Conservation (phyloP, 225 moss, liverwort and hornwort genomes). For the Pseudisothecium myosuroides region DNA sequence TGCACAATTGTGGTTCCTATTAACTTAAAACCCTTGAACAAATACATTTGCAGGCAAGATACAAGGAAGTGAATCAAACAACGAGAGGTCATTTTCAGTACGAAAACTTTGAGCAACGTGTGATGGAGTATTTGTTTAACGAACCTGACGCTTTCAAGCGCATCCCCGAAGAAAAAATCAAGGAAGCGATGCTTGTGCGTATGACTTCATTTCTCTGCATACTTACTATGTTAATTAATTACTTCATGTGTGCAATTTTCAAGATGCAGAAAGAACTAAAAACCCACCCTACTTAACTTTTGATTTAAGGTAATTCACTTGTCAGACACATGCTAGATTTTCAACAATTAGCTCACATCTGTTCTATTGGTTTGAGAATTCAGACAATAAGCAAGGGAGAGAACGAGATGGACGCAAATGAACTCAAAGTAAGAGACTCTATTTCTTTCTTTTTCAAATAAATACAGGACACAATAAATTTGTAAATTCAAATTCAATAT, state of each 20-base stretch:
- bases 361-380: not conserved
- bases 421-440: slow-evolving; percentile 8
- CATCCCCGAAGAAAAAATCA: slow-evolving; percentile 9
- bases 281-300: not conserved
- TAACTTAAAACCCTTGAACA: not conserved
- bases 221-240: not conserved
- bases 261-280: not conserved
- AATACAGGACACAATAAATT: not conserved
- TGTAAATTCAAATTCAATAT: not conserved
- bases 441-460: no score
- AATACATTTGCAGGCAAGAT: slow-evolving; percentile 2
- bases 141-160: slow-evolving; percentile 21
- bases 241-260: not conserved
- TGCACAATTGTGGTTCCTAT: no score
- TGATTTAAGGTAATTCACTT: not conserved
- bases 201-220: not conserved
- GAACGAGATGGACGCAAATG: slow-evolving; percentile 11
- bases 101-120: slow-evolving; percentile 29
- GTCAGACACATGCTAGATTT: not conserved
- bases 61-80: slow-evolving; percentile 17
- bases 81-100: slow-evolving; percentile 12
- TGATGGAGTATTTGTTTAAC: slow-evolving; percentile 15
- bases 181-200: slow-evolving; percentile 24
- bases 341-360: not conserved
- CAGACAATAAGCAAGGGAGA: slow-evolving; percentile 12